phyloP scores from a whole-genome alignment of 2,329 filamentous ascomycete genomes.

The Monosporascus sp. region DNA sequence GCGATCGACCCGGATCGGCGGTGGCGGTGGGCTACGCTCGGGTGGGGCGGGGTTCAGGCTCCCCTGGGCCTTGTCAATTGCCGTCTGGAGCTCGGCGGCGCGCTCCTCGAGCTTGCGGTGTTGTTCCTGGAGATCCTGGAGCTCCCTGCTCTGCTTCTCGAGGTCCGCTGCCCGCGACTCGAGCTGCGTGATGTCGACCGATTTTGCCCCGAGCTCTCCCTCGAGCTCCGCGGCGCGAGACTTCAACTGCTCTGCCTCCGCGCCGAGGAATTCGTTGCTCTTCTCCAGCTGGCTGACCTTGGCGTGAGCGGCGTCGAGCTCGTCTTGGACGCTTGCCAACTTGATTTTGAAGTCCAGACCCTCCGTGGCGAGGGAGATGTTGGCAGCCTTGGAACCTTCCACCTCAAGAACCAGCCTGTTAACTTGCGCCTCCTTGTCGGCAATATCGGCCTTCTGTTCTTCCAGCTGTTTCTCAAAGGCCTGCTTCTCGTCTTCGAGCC shows the following conservation, averaged over 20 bases:
- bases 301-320: slow-evolving; percentile 14
- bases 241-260: slow-evolving; percentile 19
- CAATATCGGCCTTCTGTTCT: slow-evolving; percentile 15
- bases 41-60: background rate
- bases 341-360: slow-evolving; percentile 16
- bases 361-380: slow-evolving; percentile 21
- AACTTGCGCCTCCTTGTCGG: slow-evolving; percentile 20
- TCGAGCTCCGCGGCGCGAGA: slow-evolving; percentile 6
- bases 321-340: slow-evolving; percentile 13
- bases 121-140: slow-evolving; percentile 20
- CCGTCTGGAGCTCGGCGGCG: slow-evolving; percentile 8
- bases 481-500: slow-evolving; percentile 12
- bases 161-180: slow-evolving; percentile 6
- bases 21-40: background rate
- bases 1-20: background rate
- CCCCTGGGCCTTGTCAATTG: slow-evolving; percentile 5
- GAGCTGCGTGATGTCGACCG: background rate
- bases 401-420: slow-evolving; percentile 20
- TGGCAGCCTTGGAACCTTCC: slow-evolving; percentile 22
- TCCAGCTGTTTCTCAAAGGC: slow-evolving; percentile 16
- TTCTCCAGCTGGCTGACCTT: slow-evolving; percentile 16
- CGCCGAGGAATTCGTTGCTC: slow-evolving; percentile 15
- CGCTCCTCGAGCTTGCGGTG: slow-evolving; percentile 17
- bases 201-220: background rate
- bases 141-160: slow-evolving; percentile 11